Conservation (phyloP, 768 basidiomycete genomes). For the Rhodotorula kratochvilovae region DNA sequence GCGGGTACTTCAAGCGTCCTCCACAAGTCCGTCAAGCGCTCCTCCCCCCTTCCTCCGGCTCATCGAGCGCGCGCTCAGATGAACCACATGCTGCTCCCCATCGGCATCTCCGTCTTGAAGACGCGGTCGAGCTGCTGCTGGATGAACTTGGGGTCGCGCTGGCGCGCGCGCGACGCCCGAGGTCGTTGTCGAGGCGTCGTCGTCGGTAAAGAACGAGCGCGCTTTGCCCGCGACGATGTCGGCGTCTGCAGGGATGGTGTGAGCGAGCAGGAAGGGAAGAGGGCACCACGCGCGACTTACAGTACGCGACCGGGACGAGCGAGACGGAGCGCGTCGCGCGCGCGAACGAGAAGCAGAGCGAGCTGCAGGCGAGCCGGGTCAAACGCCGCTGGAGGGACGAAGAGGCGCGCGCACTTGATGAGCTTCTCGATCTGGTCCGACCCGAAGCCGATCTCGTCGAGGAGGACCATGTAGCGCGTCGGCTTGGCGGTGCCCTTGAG, state of each 20-base stretch:
- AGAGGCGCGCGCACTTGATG: conserved; percentile 13
- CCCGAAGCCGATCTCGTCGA: conserved; percentile 37
- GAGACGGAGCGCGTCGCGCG: conserved; percentile 41
- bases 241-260: conserved; percentile 8
- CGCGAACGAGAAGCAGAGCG: conserved; percentile 40
- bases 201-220: conserved; percentile 28
- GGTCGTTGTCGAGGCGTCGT: conserved; percentile 15
- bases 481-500: conserved; percentile 32
- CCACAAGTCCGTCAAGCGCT: too few species aligned
- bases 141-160: conserved; percentile 10
- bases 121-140: conserved; percentile 30
- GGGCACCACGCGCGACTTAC: too few species aligned
- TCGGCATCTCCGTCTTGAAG: not conserved
- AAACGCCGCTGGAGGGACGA: too few species aligned
- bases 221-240: conserved; percentile 36
- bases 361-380: conserved; percentile 9
- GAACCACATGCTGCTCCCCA: conserved; percentile 15
- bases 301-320: conserved; percentile 37
- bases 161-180: not conserved
- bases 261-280: too few species aligned
- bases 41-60: too few species aligned
- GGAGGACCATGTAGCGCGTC: conserved; percentile 39
- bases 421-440: conserved; percentile 35
- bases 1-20: too few species aligned
- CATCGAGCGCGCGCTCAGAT: conserved; percentile 4